A percentile compares a stretch with the other conserved stretches of the same genome.
Evolutionary conservation across 495 filamentous ascomycete species (phyloP).

Genomic region (Daldinia concentrica): DNA sequence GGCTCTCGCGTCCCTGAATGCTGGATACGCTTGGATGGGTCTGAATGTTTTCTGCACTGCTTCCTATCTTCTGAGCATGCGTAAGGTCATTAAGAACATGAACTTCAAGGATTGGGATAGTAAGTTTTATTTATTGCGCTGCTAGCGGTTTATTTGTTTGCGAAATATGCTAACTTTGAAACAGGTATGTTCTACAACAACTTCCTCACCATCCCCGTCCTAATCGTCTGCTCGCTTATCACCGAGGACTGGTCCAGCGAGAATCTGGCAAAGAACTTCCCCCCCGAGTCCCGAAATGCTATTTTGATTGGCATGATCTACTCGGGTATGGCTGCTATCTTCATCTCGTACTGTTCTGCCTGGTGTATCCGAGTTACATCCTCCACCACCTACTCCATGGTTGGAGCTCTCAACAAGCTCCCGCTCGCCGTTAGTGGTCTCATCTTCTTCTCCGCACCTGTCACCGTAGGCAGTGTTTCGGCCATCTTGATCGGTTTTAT

Average conservation of each 20-base stretch:
- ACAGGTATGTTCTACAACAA: slow-evolving; percentile 99
- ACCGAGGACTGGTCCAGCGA: slow-evolving; percentile 90
- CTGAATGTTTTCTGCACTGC: slow-evolving; percentile 97
- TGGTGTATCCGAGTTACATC: slow-evolving; percentile 98
- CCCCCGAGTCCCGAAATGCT: slow-evolving; percentile 73
- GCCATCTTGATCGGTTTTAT: slow-evolving; percentile 91
- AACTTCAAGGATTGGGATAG: slow-evolving; percentile 99
- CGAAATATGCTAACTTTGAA: slow-evolving; percentile 44
- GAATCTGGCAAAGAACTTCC: slow-evolving; percentile 91
- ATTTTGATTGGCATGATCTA: slow-evolving; percentile 90
- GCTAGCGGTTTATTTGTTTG: background rate
- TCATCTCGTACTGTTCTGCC: slow-evolving; percentile 98
- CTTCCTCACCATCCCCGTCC: slow-evolving; percentile 92
- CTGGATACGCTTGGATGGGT: slow-evolving; percentile 98
- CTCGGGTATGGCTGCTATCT: slow-evolving; percentile 91
- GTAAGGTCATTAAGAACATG: slow-evolving; percentile 98
- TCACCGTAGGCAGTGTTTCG: slow-evolving; percentile 90
- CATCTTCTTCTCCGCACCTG: slow-evolving; percentile 92
- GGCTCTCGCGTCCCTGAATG: slow-evolving; percentile 88
- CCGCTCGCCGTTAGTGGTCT: slow-evolving; percentile 91
- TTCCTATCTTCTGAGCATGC: slow-evolving; percentile 89
- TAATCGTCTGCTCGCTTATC: slow-evolving; percentile 81
- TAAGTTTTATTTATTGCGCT: slow-evolving; percentile 60
- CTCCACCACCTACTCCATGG: slow-evolving; percentile 98
- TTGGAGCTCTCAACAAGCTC: slow-evolving; percentile 96